phyloP scores from a whole-genome alignment of 805 yeast genomes.

The Nakazawaea holstii region DNA sequence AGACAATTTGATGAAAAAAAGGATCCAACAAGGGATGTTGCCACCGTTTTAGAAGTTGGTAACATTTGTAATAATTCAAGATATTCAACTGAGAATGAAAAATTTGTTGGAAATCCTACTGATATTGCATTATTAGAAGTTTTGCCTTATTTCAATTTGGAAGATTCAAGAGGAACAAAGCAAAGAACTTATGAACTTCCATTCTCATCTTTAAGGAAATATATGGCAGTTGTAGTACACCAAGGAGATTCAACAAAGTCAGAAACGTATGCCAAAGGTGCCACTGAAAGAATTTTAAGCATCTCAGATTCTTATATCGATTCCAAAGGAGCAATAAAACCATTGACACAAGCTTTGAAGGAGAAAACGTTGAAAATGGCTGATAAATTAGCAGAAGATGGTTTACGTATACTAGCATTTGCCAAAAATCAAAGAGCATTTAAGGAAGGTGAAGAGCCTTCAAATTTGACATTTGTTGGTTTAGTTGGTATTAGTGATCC shows the following conservation, averaged over 20 bases:
- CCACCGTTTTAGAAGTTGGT: constrained; percentile 55
- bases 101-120: constrained; percentile 86
- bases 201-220: constrained; percentile 78
- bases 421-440: constrained; percentile 46
- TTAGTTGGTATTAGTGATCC: constrained; percentile 96
- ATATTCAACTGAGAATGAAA: constrained; percentile 62
- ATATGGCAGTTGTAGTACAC: constrained; percentile 78
- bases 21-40: constrained; percentile 42
- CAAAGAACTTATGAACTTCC: constrained; percentile 72
- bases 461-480: constrained; percentile 73
- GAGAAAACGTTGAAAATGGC: constrained; percentile 52
- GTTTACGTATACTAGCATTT: constrained; percentile 80
- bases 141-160: constrained; percentile 61
- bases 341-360: constrained; percentile 47
- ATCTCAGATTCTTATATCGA: constrained; percentile 56
- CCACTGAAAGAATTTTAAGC: constrained; percentile 66
- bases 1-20: constrained; percentile 43
- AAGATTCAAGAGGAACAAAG: constrained; percentile 59
- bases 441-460: constrained; percentile 37
- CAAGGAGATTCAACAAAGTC: constrained; percentile 51
- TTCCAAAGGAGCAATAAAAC: constrained; percentile 53
- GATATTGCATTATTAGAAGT: constrained; percentile 87
- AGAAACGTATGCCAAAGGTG: constrained; percentile 81
- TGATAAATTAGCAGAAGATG: constrained; percentile 66
- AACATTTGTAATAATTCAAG: constrained; percentile 72